These are phyloP conservation scores for Bacterosira constricta DNA, from an alignment of 108 stramenopile genomes.

Conservation along the genomic window DNA sequence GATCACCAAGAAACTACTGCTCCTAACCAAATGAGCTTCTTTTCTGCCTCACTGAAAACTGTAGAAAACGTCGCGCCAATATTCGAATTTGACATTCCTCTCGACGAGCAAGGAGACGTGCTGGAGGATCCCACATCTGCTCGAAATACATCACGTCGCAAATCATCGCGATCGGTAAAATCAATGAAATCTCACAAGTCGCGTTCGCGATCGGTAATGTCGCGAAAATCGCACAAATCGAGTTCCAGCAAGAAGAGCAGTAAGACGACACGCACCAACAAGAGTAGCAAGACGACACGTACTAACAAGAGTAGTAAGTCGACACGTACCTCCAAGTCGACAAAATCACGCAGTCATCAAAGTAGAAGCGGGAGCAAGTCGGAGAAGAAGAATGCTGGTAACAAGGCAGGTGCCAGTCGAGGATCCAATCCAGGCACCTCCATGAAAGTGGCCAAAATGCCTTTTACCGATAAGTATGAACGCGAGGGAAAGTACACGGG, in stretches of 20 bases:
- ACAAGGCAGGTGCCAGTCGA: background rate
- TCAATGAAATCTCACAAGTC: constrained; percentile 30
- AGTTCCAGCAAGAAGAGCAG: constrained; percentile 14
- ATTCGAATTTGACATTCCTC: constrained; percentile 47
- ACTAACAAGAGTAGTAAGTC: constrained; percentile 27
- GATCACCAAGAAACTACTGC: too few species aligned
- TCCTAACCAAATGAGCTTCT: too few species aligned
- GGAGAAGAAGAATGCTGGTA: background rate
- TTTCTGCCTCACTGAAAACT: too few species aligned
- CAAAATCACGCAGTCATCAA: constrained; percentile 1
- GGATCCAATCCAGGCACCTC: background rate
- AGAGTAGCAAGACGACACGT: constrained; percentile 8
- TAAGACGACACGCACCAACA: background rate
- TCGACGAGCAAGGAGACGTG: constrained; percentile 19
- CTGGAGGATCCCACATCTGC: background rate
- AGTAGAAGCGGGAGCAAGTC: background rate
- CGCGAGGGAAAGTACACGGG: constrained; percentile 63
- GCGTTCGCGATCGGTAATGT: background rate
- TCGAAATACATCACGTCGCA: background rate
- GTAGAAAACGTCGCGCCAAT: constrained; percentile 13
- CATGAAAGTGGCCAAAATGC: constrained; percentile 39
- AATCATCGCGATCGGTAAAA: too few species aligned
- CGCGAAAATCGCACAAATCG: background rate
- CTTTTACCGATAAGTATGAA: constrained; percentile 59
- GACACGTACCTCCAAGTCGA: constrained; percentile 8